Evolutionary conservation across 164 flowering plant genomes (phyloP).

Genomic region (Houttuynia cordata): DNA sequence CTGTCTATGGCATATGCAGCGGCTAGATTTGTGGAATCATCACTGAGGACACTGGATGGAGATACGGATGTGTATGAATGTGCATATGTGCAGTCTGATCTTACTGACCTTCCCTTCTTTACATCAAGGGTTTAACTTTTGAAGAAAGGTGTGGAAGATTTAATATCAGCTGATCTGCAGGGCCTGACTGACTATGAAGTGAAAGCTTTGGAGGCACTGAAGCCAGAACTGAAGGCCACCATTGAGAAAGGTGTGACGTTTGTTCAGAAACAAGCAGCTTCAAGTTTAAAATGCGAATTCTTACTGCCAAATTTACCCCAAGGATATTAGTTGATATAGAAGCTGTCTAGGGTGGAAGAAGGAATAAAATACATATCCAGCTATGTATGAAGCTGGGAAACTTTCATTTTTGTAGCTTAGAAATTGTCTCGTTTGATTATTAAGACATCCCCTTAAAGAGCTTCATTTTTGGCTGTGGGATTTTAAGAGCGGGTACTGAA

Average conservation of each 20-base stretch:
- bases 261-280: too few relatives aligned
- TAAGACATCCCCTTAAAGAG: too few relatives aligned
- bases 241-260: slow-evolving; percentile 8
- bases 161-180: slow-evolving; percentile 7
- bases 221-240: slow-evolving; percentile 14
- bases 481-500: too few relatives aligned
- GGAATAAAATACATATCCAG: too few relatives aligned
- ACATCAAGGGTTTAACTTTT: slow-evolving; percentile 7
- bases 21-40: slow-evolving; percentile 9
- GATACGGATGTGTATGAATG: slow-evolving; percentile 8
- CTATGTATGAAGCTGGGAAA: too few relatives aligned
- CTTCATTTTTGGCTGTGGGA: too few relatives aligned
- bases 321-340: too few relatives aligned
- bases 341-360: too few relatives aligned
- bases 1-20: slow-evolving; percentile 9
- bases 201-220: slow-evolving; percentile 11
- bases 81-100: slow-evolving; percentile 5
- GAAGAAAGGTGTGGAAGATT: slow-evolving; percentile 11
- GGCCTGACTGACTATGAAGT: slow-evolving; percentile 11
- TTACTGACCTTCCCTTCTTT: slow-evolving; percentile 10
- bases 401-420: too few relatives aligned
- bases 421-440: too few relatives aligned
- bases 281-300: too few relatives aligned
- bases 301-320: too few relatives aligned
- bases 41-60: slow-evolving; percentile 7